A percentile compares a stretch with the other conserved stretches of the same genome.
Evolutionary conservation across 768 basidiomycete genomes (phyloP).

Genomic region (Leccinum subgranulosum): DNA sequence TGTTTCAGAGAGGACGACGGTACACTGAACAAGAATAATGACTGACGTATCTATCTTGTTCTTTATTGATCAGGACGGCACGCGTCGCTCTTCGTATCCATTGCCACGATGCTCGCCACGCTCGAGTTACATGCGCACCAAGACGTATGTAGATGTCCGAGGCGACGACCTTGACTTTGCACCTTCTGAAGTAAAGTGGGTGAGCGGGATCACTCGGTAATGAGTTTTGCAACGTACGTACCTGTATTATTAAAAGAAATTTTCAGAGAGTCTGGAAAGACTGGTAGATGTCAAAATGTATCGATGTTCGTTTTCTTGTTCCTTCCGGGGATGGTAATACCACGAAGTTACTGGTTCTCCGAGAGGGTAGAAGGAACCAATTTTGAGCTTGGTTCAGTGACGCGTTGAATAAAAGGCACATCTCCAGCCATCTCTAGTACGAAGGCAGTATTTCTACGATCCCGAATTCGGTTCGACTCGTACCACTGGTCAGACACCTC

Average conservation of each 20-base stretch:
- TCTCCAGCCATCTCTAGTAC: too few relatives aligned
- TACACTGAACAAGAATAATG: conserved; percentile 1
- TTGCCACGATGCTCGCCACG: conserved; percentile 12
- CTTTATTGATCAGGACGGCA: background rate
- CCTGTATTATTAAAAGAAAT: background rate
- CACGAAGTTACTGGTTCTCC: background rate
- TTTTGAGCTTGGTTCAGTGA: too few relatives aligned
- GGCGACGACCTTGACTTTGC: background rate
- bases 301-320: background rate
- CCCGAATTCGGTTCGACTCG: too few relatives aligned
- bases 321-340: too few relatives aligned
- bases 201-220: conserved; percentile 9
- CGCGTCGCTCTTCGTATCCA: conserved; percentile 1
- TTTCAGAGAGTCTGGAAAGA: background rate
- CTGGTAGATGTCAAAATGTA: background rate
- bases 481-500: too few relatives aligned
- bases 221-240: background rate
- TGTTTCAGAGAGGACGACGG: conserved; percentile 9
- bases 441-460: too few relatives aligned
- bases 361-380: too few relatives aligned
- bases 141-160: background rate
- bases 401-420: too few relatives aligned
- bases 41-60: background rate
- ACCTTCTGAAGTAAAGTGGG: background rate
- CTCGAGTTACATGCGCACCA: conserved; percentile 3